Conservation (phyloP, 2,329 filamentous ascomycete genomes). For the Rugonectria rugulosa region DNA sequence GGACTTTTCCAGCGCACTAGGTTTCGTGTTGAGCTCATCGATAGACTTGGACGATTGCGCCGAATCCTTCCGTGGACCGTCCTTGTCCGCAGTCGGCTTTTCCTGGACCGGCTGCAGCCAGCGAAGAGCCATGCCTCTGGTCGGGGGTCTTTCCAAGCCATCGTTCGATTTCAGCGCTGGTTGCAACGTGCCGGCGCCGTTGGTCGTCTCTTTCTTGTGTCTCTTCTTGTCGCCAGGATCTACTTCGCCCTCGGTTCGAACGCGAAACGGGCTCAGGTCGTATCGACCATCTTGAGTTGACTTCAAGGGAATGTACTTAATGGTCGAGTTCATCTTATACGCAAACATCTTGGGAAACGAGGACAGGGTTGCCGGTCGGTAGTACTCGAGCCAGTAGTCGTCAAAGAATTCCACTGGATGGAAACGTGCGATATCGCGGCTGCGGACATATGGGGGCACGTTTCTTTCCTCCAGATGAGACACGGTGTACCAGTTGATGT, state of each 20-base stretch:
- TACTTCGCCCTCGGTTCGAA: conserved; percentile 70
- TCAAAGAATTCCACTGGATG: conserved; percentile 73
- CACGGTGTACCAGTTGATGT: conserved; percentile 89
- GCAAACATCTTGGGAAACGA: conserved; percentile 92
- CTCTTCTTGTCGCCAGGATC: conserved; percentile 69
- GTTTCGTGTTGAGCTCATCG: conserved; percentile 55
- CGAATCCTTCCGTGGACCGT: conserved; percentile 22
- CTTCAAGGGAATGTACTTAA: conserved; percentile 81
- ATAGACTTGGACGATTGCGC: conserved; percentile 26
- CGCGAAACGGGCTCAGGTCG: conserved; percentile 87
- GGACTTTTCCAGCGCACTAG: conserved; percentile 74
- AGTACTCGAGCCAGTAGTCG: conserved; percentile 98
- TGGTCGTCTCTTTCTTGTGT: conserved; percentile 72
- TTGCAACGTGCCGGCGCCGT: conserved; percentile 57
- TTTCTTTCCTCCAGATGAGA: conserved; percentile 69
- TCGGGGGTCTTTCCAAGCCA: conserved; percentile 47
- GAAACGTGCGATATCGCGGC: conserved; percentile 46
- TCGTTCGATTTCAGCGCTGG: conserved; percentile 46
- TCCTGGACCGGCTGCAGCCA: conserved; percentile 65
- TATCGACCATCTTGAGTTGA: conserved; percentile 76
- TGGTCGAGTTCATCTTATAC: conserved; percentile 89
- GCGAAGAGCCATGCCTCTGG: conserved; percentile 61
- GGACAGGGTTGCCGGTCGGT: conserved; percentile 85
- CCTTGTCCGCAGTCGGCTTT: conserved; percentile 37
- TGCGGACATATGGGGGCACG: conserved; percentile 57